Evolutionary conservation across 306 rosid genomes (phyloP).

Genomic region (Fagus sylvatica): DNA sequence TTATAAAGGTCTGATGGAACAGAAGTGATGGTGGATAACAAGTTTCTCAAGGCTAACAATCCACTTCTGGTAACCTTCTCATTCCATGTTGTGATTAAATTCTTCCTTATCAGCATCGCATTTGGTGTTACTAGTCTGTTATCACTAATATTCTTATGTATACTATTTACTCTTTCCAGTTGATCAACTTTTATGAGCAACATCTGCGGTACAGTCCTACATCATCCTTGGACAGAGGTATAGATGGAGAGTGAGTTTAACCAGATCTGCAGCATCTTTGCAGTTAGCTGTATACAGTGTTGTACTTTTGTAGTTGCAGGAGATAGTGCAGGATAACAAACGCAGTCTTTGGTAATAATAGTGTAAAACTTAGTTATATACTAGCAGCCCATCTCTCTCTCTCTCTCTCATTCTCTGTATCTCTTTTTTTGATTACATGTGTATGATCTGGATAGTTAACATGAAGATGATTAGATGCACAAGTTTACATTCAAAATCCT

Average conservation of each 20-base stretch:
- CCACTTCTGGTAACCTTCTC: constrained; percentile 71
- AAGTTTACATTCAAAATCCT: background rate
- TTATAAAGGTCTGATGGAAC: constrained; percentile 74
- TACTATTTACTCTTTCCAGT: constrained; percentile 45
- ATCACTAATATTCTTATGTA: background rate
- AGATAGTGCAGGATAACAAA: constrained; percentile 35
- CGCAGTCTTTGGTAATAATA: constrained; percentile 16
- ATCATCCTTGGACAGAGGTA: constrained; percentile 33
- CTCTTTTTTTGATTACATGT: constrained; percentile 12
- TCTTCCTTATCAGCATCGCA: constrained; percentile 15
- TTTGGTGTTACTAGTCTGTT: constrained; percentile 3
- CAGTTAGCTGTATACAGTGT: constrained; percentile 27
- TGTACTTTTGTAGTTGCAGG: constrained; percentile 39
- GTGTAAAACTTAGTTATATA: constrained; percentile 10
- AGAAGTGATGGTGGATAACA: constrained; percentile 87
- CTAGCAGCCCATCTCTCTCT: constrained; percentile 23
- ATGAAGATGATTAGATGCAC: constrained; percentile 16
- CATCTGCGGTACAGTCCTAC: constrained; percentile 74
- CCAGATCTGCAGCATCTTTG: constrained; percentile 28
- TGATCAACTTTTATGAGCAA: constrained; percentile 89
- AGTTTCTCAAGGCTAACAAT: constrained; percentile 69
- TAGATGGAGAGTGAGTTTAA: constrained; percentile 35
- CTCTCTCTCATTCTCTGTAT: constrained; percentile 1
- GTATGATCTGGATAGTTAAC: constrained; percentile 15
- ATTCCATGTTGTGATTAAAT: background rate